Conservation (phyloP, 805 yeast species). For the Candida arabinofermentans region DNA sequence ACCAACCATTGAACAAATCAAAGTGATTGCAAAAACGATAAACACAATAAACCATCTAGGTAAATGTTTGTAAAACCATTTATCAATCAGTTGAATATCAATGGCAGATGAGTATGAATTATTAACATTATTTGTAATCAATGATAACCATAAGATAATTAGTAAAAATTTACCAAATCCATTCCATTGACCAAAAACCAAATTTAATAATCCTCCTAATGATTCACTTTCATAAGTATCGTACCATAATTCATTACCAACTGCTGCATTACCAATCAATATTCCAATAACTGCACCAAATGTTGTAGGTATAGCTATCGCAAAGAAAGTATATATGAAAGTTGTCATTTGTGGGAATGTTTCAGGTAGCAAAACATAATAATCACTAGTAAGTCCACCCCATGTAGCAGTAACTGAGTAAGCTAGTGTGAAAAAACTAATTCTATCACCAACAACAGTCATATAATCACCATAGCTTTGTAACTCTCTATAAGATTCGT, state of each 20-base stretch:
- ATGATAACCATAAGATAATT: constrained; percentile 64
- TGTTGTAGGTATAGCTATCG: constrained; percentile 65
- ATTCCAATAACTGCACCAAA: constrained; percentile 75
- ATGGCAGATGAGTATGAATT: constrained; percentile 82
- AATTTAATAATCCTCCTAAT: constrained; percentile 69
- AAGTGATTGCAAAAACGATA: constrained; percentile 55
- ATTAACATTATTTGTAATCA: constrained; percentile 76
- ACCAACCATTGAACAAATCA: constrained; percentile 74
- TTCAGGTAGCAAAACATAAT: constrained; percentile 78
- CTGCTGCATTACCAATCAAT: constrained; percentile 64
- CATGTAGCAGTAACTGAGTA: constrained; percentile 83
- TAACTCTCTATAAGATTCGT: constrained; percentile 34
- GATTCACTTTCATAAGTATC: constrained; percentile 54
- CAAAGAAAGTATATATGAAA: constrained; percentile 59
- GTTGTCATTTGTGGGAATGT: constrained; percentile 51
- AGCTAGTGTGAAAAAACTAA: constrained; percentile 67
- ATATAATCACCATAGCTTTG: constrained; percentile 33
- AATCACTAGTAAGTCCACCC: constrained; percentile 86
- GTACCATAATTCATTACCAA: constrained; percentile 52
- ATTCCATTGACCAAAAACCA: constrained; percentile 66
- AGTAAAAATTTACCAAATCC: constrained; percentile 76
- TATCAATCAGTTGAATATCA: constrained; percentile 63
- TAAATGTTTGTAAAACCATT: constrained; percentile 44
- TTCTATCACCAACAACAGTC: constrained; percentile 61
- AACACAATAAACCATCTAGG: constrained; percentile 81